A percentile compares a stretch with the other conserved stretches of the same genome.
Conservation (phyloP, 1,139 yeast genomes). For the Pichia sp. region DNA sequence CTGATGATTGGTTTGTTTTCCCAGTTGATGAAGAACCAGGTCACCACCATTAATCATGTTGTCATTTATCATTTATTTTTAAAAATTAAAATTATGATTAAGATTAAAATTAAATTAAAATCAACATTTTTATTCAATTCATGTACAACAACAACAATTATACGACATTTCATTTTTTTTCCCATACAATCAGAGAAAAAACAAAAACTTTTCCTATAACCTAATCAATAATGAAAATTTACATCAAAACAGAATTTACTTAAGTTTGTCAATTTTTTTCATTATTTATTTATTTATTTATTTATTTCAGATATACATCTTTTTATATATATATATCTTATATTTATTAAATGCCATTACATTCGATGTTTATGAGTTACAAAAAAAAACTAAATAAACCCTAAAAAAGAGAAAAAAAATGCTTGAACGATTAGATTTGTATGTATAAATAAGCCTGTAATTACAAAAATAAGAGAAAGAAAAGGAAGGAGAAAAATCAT, state of each 20-base stretch:
- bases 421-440: too few relatives aligned
- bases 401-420: too few relatives aligned
- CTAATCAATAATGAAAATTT: not conserved
- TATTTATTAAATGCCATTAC: conserved; percentile 11
- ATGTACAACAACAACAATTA: not conserved
- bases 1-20: conserved; percentile 78
- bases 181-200: not conserved
- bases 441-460: too few relatives aligned
- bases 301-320: conserved; percentile 9
- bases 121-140: not conserved
- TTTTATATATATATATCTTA: conserved; percentile 2
- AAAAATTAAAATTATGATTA: too few relatives aligned
- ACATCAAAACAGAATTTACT: not conserved
- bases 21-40: conserved; percentile 65
- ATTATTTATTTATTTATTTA: conserved; percentile 8
- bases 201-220: not conserved
- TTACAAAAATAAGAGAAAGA: too few relatives aligned
- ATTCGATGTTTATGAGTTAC: conserved; percentile 11
- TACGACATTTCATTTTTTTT: not conserved
- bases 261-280: not conserved
- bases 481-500: too few relatives aligned
- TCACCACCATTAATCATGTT: conserved; percentile 34
- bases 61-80: too few relatives aligned
- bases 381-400: not conserved
- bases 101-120: too few relatives aligned